Percentiles rank a stretch among this genome's conserved stretches.
Conservation (phyloP, 306 rosid species). For the Sesbania bispinosa region DNA sequence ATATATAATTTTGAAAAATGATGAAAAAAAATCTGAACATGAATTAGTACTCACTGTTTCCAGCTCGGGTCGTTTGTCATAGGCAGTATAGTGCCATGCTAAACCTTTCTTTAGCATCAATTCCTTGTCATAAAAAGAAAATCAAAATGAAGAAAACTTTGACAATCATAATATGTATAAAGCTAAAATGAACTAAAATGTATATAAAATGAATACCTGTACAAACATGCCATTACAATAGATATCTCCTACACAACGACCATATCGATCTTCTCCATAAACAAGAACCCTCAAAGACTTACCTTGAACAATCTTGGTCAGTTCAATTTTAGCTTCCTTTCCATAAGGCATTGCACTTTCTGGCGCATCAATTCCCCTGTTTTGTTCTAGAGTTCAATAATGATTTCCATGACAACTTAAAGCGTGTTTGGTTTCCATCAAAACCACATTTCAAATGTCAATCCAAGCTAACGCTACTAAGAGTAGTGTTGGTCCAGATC, state of each 20-base stretch:
- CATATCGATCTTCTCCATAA: slow-evolving; percentile 81
- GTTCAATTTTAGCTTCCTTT: slow-evolving; percentile 68
- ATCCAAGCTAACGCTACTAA: too few species aligned
- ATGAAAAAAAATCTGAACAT: neutral
- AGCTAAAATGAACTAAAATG: neutral
- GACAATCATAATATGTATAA: neutral
- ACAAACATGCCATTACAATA: slow-evolving; percentile 65
- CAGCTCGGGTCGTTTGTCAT: slow-evolving; percentile 69
- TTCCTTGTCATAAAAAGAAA: slow-evolving; percentile 54
- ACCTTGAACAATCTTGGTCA: slow-evolving; percentile 57
- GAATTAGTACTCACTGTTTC: slow-evolving; percentile 45
- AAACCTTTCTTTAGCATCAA: slow-evolving; percentile 80
- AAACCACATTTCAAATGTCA: too few species aligned
- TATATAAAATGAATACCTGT: slow-evolving; percentile 52
- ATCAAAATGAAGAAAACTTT: neutral
- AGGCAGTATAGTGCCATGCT: slow-evolving; percentile 90
- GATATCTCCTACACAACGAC: slow-evolving; percentile 71
- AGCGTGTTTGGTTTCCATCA: too few species aligned
- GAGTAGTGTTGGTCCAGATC: too few species aligned
- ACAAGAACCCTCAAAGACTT: slow-evolving; percentile 73
- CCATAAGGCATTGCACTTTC: slow-evolving; percentile 84
- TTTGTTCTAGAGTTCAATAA: neutral
- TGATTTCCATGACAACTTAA: neutral
- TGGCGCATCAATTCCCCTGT: slow-evolving; percentile 96
- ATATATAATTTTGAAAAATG: neutral